phyloP scores from a whole-genome alignment of 2,329 filamentous ascomycete genomes.

The Ophiosphaerella korrae region DNA sequence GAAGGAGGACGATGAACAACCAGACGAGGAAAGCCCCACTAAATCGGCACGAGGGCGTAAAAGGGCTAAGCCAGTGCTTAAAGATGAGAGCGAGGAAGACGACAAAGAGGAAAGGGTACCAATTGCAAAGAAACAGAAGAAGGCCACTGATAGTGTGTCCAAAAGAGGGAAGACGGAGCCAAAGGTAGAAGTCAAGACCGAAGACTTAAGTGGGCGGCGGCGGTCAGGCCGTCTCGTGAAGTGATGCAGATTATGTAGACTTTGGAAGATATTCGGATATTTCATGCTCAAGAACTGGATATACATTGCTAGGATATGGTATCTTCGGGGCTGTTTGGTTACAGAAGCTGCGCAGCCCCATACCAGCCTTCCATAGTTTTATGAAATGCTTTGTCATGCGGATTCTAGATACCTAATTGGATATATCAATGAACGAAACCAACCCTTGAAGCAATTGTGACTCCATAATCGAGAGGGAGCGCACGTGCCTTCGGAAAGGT shows the following conservation, averaged over 20 bases:
- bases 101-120: constrained; percentile 35
- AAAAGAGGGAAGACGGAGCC: constrained; percentile 16
- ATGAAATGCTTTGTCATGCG: no score
- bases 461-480: neutral
- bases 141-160: constrained; percentile 8
- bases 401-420: no score
- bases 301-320: no score
- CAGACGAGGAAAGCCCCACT: constrained; percentile 10
- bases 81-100: constrained; percentile 25
- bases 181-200: constrained; percentile 15
- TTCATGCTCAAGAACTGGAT: no score
- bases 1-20: constrained; percentile 25
- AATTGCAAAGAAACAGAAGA: constrained; percentile 35
- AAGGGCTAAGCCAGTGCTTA: constrained; percentile 19
- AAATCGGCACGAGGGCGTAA: constrained; percentile 30
- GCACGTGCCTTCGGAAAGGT: constrained; percentile 23
- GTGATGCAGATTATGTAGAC: constrained; percentile 4
- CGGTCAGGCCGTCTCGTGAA: constrained; percentile 30
- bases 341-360: no score
- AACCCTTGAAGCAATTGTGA: neutral
- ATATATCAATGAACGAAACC: no score
- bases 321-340: no score
- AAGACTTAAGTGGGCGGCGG: constrained; percentile 21
- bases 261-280: no score
- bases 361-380: no score